Evolutionary conservation across 306 rosid species (phyloP), one percentile per base, ranked within the genome.

Genomic region (Inga oerstediana): DNA sequence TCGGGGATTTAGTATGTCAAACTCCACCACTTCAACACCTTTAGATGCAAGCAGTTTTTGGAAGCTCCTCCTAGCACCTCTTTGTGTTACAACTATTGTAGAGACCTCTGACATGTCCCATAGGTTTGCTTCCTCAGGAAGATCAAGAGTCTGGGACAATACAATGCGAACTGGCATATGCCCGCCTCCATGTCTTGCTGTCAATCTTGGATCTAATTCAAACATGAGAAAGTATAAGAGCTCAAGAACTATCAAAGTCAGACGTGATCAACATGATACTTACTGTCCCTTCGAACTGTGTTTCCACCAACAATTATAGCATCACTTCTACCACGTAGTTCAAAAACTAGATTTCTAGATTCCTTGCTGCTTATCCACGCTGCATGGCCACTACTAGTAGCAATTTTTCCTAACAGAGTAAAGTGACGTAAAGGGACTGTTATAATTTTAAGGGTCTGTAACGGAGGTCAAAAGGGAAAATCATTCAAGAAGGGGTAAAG

Each of bases 11-110:
- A 96, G 84, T 46, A 90, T 91, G 83, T 96, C 97, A 68, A 96
- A 93, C 89, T 96, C 99, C 78, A 96, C 92, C 30, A 96, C 98
- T 87, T 96, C 99, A 75, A 96, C 93, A 82, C 98, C 99, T 91
- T 93, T 96, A 0, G 97, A 92, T 66, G 99, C 98, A 90, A 96
- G 99, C 34, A 85, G 71, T 86, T 93, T 96, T 90, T 96, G 99
- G 82, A 96, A 92, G 77, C 93, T 88, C 87, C 88, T 92, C 84
- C 91, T 84, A 9, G 98, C 97, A 75, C 99, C 99, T 86, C 98
- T 90, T 80, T 93, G 99, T 3, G 98, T 93, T 30, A 89, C 96
- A 85, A 93, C 98, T 80, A 96, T 89, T 54, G 99, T 96, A 78
- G 99, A 82, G 61, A 81, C 93, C 54, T 92, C 97, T 16, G 93